A percentile compares a stretch with the other conserved stretches of the same genome.
These are phyloP conservation scores for Russula lepida DNA, from an alignment of 768 basidiomycete genomes.

Conservation along the genomic window DNA sequence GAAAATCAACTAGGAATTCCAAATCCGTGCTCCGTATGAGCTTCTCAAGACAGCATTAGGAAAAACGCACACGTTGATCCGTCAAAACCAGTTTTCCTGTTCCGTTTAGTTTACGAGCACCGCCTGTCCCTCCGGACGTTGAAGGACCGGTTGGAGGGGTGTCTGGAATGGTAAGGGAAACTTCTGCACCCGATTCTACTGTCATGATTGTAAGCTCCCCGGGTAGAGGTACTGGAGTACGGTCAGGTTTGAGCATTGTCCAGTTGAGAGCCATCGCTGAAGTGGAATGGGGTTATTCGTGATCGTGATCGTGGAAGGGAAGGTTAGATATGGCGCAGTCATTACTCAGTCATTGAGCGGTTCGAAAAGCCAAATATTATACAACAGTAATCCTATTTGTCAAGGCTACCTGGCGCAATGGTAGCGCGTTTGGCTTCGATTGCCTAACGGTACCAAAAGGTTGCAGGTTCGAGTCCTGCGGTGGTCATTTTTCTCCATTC, in stretches of 20 bases:
- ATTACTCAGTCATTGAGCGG: too few relatives aligned
- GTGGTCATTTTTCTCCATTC: conserved; percentile 34
- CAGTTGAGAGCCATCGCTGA: conserved; percentile 60
- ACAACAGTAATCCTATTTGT: background rate
- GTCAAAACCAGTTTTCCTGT: conserved; percentile 56
- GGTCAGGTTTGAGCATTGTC: conserved; percentile 54
- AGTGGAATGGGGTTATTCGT: background rate
- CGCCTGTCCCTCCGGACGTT: conserved; percentile 44
- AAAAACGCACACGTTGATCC: conserved; percentile 55
- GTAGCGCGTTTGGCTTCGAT: conserved; percentile 95
- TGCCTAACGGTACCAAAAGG: conserved; percentile 73
- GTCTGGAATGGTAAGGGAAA: conserved; percentile 51
- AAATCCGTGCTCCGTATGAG: background rate
- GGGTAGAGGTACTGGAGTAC: conserved; percentile 54
- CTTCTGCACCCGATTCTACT: conserved; percentile 49
- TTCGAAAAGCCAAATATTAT: too few relatives aligned
- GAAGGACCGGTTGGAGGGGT: conserved; percentile 36
- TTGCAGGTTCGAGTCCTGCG: conserved; percentile 96
- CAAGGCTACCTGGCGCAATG: conserved; percentile 70
- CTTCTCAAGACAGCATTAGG: background rate
- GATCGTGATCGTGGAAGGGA: background rate
- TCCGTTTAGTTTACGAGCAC: conserved; percentile 49
- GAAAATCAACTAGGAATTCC: conserved; percentile 52
- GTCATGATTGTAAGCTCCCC: conserved; percentile 52
- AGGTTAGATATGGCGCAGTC: background rate